Percentiles rank a stretch among this genome's conserved stretches.
phyloP scores from a whole-genome alignment of 306 rosid genomes.

The Vachellia collinsii region DNA sequence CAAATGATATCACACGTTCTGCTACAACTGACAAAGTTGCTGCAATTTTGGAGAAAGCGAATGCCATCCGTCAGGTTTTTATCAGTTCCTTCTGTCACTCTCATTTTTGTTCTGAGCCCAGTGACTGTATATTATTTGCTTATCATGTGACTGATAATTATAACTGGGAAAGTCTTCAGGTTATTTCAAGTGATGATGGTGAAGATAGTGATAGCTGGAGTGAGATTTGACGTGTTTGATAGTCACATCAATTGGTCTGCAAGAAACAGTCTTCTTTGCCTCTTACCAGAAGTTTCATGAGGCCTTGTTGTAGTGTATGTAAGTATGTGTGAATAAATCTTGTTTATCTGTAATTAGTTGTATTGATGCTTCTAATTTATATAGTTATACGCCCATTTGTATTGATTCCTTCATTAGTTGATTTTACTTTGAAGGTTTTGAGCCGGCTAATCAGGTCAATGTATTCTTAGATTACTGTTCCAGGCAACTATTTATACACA shows the following conservation, averaged over 20 bases:
- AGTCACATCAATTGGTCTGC: neutral
- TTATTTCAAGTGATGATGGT: conserved; percentile 85
- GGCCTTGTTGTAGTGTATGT: conserved; percentile 52
- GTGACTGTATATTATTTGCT: neutral
- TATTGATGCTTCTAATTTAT: conserved; percentile 52
- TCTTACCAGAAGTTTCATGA: conserved; percentile 42
- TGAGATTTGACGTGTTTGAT: conserved; percentile 51
- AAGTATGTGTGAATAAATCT: conserved; percentile 59
- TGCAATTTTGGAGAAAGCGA: conserved; percentile 93
- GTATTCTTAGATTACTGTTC: conserved; percentile 21
- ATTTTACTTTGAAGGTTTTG: conserved; percentile 25
- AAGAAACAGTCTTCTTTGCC: conserved; percentile 9
- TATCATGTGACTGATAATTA: conserved; percentile 13
- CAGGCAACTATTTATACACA: conserved; percentile 37
- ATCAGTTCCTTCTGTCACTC: conserved; percentile 2
- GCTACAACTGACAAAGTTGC: conserved; percentile 71
- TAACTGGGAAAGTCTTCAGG: conserved; percentile 59
- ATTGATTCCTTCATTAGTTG: conserved; percentile 41
- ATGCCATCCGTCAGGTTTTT: conserved; percentile 92
- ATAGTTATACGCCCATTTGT: conserved; percentile 36
- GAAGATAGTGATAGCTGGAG: conserved; percentile 88
- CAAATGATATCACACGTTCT: conserved; percentile 47
- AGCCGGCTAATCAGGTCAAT: conserved; percentile 32
- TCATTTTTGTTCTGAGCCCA: neutral
- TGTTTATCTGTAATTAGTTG: conserved; percentile 49